These are phyloP conservation scores for Yamadazyma pseudoaaseri DNA, from an alignment of 1,139 yeast species.

Conservation along the genomic window DNA sequence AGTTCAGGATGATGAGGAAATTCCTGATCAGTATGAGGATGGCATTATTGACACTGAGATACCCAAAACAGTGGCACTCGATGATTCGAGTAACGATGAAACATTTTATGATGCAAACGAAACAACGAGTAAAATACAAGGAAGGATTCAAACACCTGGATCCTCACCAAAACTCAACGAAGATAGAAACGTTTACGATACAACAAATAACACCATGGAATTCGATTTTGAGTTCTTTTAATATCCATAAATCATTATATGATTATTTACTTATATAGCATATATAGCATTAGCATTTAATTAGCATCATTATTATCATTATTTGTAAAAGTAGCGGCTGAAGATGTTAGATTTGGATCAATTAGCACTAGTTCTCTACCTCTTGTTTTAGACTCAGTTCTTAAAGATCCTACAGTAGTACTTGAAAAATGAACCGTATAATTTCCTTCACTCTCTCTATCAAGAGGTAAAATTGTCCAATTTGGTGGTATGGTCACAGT, in stretches of 20 bases:
- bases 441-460: slow-evolving; percentile 10
- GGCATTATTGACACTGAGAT: slow-evolving; percentile 10
- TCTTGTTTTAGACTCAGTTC: slow-evolving; percentile 9
- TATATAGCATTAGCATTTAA: slow-evolving; percentile 1
- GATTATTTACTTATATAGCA: slow-evolving; percentile 4
- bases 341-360: slow-evolving; percentile 9
- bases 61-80: slow-evolving; percentile 3
- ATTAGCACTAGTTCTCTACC: slow-evolving; percentile 15
- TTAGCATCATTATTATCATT: slow-evolving; percentile 1
- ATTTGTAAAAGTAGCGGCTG: not conserved
- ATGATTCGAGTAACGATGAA: slow-evolving; percentile 3
- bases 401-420: slow-evolving; percentile 16
- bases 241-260: too few relatives aligned
- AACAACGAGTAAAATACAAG: not conserved
- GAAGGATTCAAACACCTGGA: slow-evolving; percentile 6
- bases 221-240: slow-evolving; percentile 32
- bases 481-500: slow-evolving; percentile 33
- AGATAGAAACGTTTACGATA: slow-evolving; percentile 2
- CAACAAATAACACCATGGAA: slow-evolving; percentile 18
- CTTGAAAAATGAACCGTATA: slow-evolving; percentile 23
- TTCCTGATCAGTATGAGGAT: slow-evolving; percentile 10
- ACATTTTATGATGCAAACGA: slow-evolving; percentile 3
- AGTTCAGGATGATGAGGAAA: slow-evolving; percentile 9
- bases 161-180: slow-evolving; percentile 2
- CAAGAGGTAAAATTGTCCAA: slow-evolving; percentile 33